These are phyloP conservation scores for Lactuca saligna DNA, from an alignment of 129 eudicot genomes.

Conservation along the genomic window DNA sequence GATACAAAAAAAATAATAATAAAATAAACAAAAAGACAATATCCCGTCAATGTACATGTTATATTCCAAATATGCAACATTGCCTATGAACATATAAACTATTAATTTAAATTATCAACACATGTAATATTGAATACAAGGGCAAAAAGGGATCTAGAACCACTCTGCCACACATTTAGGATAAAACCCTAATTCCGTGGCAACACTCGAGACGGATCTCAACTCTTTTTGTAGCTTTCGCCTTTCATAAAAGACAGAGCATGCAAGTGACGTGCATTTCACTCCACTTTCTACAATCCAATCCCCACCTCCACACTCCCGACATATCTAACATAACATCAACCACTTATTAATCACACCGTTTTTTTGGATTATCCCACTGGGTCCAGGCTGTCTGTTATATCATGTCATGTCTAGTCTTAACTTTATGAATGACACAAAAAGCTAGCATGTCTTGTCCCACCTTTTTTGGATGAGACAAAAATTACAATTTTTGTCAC, in stretches of 20 bases:
- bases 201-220: conserved; percentile 62
- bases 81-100: background rate
- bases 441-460: too few relatives aligned
- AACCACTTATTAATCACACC: background rate
- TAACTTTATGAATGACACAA: too few relatives aligned
- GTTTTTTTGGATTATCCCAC: too few relatives aligned
- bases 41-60: background rate
- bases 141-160: conserved; percentile 42
- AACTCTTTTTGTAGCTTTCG: conserved; percentile 75
- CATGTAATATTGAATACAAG: background rate
- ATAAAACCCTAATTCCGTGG: conserved; percentile 59
- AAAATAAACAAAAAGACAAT: background rate
- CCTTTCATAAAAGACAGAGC: conserved; percentile 82
- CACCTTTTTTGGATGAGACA: too few relatives aligned
- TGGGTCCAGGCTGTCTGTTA: too few relatives aligned
- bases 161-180: conserved; percentile 86
- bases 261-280: conserved; percentile 87
- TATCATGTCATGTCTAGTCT: too few relatives aligned
- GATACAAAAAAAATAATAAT: background rate
- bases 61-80: background rate
- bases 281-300: conserved; percentile 80
- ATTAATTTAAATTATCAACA: too few relatives aligned
- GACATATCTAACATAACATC: conserved; percentile 60
- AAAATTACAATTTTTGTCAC: too few relatives aligned
- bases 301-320: conserved; percentile 98